Evolutionary conservation across 2,329 filamentous ascomycete genomes (phyloP).

Genomic region (Fusarium sp.): DNA sequence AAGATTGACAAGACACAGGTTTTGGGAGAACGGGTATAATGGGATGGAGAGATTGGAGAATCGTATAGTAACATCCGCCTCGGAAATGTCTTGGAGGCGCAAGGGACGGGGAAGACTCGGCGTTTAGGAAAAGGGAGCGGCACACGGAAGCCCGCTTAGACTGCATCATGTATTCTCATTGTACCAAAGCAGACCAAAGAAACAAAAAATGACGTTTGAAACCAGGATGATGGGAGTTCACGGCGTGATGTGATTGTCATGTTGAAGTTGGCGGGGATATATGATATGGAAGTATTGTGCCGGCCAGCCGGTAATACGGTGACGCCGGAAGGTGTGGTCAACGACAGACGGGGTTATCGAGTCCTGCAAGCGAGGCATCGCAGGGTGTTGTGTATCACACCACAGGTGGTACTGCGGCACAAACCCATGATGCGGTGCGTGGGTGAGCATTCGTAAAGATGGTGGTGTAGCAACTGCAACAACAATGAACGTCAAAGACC

Average conservation of each 20-base stretch:
- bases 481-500: background rate
- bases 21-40: slow-evolving; percentile 1
- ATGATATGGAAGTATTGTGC: slow-evolving; percentile 4
- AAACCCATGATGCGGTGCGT: slow-evolving; percentile 4
- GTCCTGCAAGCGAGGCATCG: slow-evolving; percentile 9
- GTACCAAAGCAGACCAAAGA: slow-evolving; percentile 6
- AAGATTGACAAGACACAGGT: slow-evolving; percentile 12
- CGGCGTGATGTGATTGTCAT: background rate
- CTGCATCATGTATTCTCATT: slow-evolving; percentile 16
- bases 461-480: background rate
- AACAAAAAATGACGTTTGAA: background rate
- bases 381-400: slow-evolving; percentile 14
- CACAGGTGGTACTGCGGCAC: slow-evolving; percentile 7
- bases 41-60: slow-evolving; percentile 2
- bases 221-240: background rate
- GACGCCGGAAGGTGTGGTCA: slow-evolving; percentile 2
- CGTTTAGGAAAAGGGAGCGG: slow-evolving; percentile 31
- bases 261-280: background rate
- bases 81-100: slow-evolving; percentile 8
- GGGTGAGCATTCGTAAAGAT: background rate
- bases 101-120: slow-evolving; percentile 37
- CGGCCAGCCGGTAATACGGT: background rate
- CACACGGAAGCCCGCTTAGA: slow-evolving; percentile 16
- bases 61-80: background rate
- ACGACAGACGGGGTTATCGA: slow-evolving; percentile 6